Evolutionary conservation across 2,329 filamentous ascomycete species (phyloP).

Genomic region (Verticillium dahliae): DNA sequence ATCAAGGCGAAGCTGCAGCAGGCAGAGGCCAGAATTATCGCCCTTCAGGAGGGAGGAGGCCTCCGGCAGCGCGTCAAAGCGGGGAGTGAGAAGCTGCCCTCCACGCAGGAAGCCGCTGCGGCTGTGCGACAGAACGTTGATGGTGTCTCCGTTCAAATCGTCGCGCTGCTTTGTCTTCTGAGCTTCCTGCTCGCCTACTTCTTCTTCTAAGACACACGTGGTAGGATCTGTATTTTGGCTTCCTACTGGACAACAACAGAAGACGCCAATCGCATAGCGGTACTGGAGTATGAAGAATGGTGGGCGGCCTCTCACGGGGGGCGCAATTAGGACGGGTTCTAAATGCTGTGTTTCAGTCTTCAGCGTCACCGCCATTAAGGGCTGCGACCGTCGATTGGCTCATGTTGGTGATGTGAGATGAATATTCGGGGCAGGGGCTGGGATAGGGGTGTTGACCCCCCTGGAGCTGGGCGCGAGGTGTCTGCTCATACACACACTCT

Average conservation of each 20-base stretch:
- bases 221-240: background rate
- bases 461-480: background rate
- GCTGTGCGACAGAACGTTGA: conserved; percentile 51
- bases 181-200: conserved; percentile 94
- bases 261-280: background rate
- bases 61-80: conserved; percentile 65
- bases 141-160: conserved; percentile 82
- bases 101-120: conserved; percentile 41
- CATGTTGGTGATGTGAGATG: background rate
- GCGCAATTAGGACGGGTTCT: background rate
- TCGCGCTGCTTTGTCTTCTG: conserved; percentile 75
- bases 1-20: conserved; percentile 67
- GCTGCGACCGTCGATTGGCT: background rate
- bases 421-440: background rate
- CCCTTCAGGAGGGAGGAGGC: conserved; percentile 63
- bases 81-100: conserved; percentile 43
- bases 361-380: background rate
- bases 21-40: conserved; percentile 66
- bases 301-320: background rate
- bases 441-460: background rate
- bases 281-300: background rate
- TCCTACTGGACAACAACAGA: background rate
- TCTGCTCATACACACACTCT: background rate
- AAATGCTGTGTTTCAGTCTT: background rate
- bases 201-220: conserved; percentile 64